Evolutionary conservation across 257 asterid genomes (phyloP), one percentile per base, ranked within the genome.

Genomic region (Solanum etuberosum): DNA sequence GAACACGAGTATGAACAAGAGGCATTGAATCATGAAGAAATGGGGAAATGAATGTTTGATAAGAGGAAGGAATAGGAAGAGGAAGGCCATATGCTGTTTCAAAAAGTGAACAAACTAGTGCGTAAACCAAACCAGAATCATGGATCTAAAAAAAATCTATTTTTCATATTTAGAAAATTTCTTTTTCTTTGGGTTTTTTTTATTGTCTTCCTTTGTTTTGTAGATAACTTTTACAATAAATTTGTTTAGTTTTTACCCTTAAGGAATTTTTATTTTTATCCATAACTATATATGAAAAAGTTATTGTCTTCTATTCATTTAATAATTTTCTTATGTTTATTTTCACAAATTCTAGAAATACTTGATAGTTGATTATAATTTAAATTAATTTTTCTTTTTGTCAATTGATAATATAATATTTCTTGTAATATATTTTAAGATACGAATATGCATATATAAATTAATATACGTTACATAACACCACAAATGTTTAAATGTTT

Each of bases 61-160:
- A 15, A 37, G 23, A 8, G 9, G 40, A 23, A 13, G 43, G 73
- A 23, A 25, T 18, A n/a, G 12, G 85, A 46, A 46, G 32, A 57
- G 16, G 70, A 10, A 82, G 35, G 35, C 6, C 37, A 61, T 46
- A 46, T 46, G 6, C 1, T 13, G 18, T 46, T 13, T 13, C 78
- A 51, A 83, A 86, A 89, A 54, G n/a, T 48, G 72, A 83, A 68
- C 86, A 89, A 89, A 37, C 34, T 37, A 65, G 25, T 63, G 70
- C 59, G 3, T 54, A 23, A 80, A 1, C 15, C 20, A 78, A 4
- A 67, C 16, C 18, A 54, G 23, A 1, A 86, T 86, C 85, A 81
- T 73, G 68, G 83, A 89, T 86, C 88, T 88, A 27, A 23, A 27
- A 6, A 2, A 27, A n/a, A n/a, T n/a, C n/a, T n/a, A 43, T 43